Evolutionary conservation across 192 early-diverging fungal genomes (phyloP), one percentile per base, ranked within the genome.

Genomic region (Entomortierella chlamydospora): DNA sequence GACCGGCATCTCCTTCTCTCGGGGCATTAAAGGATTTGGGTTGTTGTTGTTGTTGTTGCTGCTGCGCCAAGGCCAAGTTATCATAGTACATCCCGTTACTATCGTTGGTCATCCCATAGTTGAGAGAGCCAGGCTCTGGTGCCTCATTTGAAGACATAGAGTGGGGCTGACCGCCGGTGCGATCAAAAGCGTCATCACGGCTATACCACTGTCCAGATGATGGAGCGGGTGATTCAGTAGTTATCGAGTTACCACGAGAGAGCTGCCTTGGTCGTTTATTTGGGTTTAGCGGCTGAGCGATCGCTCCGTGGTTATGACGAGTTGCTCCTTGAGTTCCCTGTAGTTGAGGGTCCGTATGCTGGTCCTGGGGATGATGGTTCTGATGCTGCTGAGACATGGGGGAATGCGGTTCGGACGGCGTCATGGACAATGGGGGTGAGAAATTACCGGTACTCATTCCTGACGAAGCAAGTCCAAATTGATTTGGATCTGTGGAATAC

Each of bases 371-470:
- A 34, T 62, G 69, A 43, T 45, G 68, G 22, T 57, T 26, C 29
- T 59, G 68, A 15, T 70, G 69, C 52, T 74, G 72, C 42, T 73
- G 71, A 6, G 62, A 65, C 57, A 67, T 61, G 31, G 72, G 72
- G 18, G 72, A 74, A 30, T 67, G 72, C 22, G 56, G 72, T 20
- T 74, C 72, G 4, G 72, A 66, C 9, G 63, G 55, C 8, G 72
- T 64, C 72, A 67, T 61, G 12, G 72, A 74, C 52, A 74, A 20
- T 0, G 72, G 72, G 6, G 72, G 72, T 37, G 72, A 74, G 54
- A 74, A 74, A 23, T 66, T 74, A 15, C 64, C 72, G 1, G 64
- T 61, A 23, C 33, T 62, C 51, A 61, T 62, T 18, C 68, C 68
- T 26, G 68, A 69, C 0, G 55, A 30, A 15, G 50, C 56, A 1